Conservation (phyloP, 192 early-diverging fungal genomes). For the Dissophora globulifera region DNA sequence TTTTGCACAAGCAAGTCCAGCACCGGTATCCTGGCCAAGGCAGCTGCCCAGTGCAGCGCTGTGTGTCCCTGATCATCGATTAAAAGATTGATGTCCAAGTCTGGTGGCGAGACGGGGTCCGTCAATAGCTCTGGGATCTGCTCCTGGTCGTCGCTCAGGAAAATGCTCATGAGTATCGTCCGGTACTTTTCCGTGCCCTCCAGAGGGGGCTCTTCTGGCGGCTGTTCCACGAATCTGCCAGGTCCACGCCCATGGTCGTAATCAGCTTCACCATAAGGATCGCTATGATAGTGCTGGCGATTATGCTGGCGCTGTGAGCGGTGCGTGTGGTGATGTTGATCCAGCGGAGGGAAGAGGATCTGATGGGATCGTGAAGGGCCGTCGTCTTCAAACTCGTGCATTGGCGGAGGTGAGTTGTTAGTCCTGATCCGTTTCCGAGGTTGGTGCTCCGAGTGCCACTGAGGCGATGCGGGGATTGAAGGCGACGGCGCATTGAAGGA, state of each 20-base stretch:
- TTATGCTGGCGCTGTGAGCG: not conserved
- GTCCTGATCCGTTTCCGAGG: constrained; percentile 34
- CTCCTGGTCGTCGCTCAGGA: constrained; percentile 78
- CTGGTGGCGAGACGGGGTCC: constrained; percentile 48
- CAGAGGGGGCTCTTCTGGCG: constrained; percentile 21
- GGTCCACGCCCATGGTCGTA: constrained; percentile 7
- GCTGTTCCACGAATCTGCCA: not conserved
- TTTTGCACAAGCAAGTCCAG: constrained; percentile 82
- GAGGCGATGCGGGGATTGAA: constrained; percentile 39
- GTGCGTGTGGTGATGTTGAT: constrained; percentile 10
- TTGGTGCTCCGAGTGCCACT: constrained; percentile 37
- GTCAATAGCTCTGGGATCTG: constrained; percentile 67
- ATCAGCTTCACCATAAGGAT: constrained; percentile 12
- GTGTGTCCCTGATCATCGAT: constrained; percentile 98
- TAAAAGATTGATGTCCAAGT: constrained; percentile 81
- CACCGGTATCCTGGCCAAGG: constrained; percentile 80
- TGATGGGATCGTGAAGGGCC: constrained; percentile 1
- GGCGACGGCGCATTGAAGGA: constrained; percentile 42
- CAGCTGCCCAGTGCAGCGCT: constrained; percentile 95
- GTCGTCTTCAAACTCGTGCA: constrained; percentile 41
- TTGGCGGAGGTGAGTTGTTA: constrained; percentile 34
- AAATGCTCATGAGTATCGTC: constrained; percentile 84
- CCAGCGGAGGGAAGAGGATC: constrained; percentile 7
- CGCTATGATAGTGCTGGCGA: constrained; percentile 4
- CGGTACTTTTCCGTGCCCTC: constrained; percentile 71